phyloP scores from a whole-genome alignment of 768 basidiomycete species.

The Pleurotus tuber-regium region DNA sequence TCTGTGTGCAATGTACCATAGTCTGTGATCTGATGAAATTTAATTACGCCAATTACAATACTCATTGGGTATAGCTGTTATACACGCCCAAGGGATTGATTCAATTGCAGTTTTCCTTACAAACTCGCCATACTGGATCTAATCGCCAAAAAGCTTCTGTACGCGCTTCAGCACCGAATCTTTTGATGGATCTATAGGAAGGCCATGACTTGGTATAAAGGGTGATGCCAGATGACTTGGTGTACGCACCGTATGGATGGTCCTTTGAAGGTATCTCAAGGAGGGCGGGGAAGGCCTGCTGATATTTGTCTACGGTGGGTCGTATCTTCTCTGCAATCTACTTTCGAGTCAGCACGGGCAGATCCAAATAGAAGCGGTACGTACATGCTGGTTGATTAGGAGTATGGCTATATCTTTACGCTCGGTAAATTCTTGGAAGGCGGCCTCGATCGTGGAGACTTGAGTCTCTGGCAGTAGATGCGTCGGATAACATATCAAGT shows the following conservation, averaged over 20 bases:
- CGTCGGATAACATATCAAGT: not conserved
- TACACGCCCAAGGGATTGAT: too few species aligned
- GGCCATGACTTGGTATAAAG: conserved; percentile 11
- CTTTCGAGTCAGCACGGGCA: conserved; percentile 8
- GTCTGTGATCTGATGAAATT: not conserved
- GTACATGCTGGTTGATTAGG: conserved; percentile 96
- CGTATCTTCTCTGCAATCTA: conserved; percentile 98
- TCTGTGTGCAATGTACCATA: not conserved
- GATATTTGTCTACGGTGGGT: conserved; percentile 91
- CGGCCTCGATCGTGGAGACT: conserved; percentile 82
- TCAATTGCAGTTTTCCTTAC: too few species aligned
- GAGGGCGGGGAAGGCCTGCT: conserved; percentile 93
- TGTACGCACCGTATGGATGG: conserved; percentile 85
- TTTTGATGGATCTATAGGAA: conserved; percentile 79
- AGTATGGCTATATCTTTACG: conserved; percentile 95
- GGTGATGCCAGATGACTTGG: too few species aligned
- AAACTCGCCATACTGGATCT: too few species aligned
- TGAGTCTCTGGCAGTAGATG: conserved; percentile 70
- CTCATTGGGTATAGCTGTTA: not conserved
- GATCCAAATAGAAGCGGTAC: conserved; percentile 23
- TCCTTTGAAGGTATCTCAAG: conserved; percentile 99
- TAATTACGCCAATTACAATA: conserved; percentile 3
- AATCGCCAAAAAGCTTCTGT: conserved; percentile 95
- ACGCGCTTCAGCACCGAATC: conserved; percentile 96
- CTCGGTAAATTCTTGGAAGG: conserved; percentile 93